phyloP scores from a whole-genome alignment of 208 protist species.

The Acanthamoeba rhysodes region DNA sequence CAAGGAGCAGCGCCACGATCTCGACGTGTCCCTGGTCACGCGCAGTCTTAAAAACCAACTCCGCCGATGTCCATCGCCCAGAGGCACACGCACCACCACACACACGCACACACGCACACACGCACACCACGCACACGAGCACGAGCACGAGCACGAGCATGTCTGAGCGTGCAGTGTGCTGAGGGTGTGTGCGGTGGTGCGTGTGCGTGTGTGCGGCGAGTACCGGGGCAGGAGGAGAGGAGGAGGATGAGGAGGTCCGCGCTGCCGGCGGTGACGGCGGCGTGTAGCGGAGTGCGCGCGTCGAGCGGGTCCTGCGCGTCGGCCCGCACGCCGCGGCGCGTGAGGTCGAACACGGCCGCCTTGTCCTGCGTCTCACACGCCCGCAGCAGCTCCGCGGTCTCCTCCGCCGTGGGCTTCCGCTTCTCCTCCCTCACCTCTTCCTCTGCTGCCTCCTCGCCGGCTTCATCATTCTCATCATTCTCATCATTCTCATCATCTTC shows the following conservation, averaged over 20 bases:
- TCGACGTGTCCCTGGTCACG: conserved; percentile 14
- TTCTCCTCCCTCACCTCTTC: background rate
- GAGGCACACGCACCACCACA: background rate
- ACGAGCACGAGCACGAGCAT: no score
- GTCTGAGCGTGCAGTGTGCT: no score
- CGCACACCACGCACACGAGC: no score
- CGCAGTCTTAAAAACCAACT: background rate
- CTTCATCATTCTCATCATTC: no score
- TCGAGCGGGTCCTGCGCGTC: background rate
- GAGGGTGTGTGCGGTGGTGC: background rate
- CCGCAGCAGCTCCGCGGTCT: background rate
- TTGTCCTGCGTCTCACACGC: background rate
- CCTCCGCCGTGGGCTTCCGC: background rate
- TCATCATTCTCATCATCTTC: no score
- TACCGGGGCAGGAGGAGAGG: background rate
- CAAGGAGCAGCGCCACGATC: background rate
- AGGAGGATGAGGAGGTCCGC: background rate
- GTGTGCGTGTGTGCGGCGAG: background rate
- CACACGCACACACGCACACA: no score
- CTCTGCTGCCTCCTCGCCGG: no score
- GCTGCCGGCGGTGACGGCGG: background rate
- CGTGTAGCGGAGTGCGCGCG: background rate
- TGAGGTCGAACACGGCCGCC: background rate
- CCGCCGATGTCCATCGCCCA: background rate
- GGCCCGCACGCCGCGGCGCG: background rate